Evolutionary conservation across 345 rosid species (phyloP), one percentile per base, ranked within the genome.

Genomic region (Populus deltoides): DNA sequence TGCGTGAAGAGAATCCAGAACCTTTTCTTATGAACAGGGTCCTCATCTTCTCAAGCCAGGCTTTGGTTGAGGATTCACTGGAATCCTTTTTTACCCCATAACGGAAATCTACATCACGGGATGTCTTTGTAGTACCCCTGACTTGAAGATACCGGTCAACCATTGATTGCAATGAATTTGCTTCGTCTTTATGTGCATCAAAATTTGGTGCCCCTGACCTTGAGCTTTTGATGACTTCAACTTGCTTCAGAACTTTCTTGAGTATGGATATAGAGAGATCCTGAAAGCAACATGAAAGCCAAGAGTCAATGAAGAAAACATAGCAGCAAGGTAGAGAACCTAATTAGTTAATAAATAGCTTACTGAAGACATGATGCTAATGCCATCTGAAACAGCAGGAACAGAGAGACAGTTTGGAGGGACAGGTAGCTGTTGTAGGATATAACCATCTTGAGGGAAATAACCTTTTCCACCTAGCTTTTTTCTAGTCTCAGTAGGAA

Each of bases 391-490:
- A 75, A 89, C 72, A 29, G 92, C 99, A 29, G 98, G 99, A 65
- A 92, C 94, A 13, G 98, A 89, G 81, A 96, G 82, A 83, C 98
- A 96, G 75, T 96, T 96, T 6, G 99, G 98, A 22, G 99, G 98
- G 78, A 96, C 98, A 25, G 99, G 98, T 78, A 96, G 83, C 82
- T 83, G 87, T 16, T 82, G 89, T 70, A 96, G 3, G 49, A 96
- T 81, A 75, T 91, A 96, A 79, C 99, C 99, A 78, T 96, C 97
- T 78, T 96, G 99, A 66, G 98, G 97, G 76, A 92, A 88, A 79
- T 88, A 93, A 70, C 97, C 98, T 83, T 91, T 96, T 43, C 86
- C 87, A 63, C 86, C 70, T 71, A 96, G 97, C 86, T 87, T 96
- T 75, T 84, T 91, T 80, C 89, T 87, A 38, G 97, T 88, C 51